phyloP scores from a whole-genome alignment of 139 green algal genomes.

The Marvania coccoides region DNA sequence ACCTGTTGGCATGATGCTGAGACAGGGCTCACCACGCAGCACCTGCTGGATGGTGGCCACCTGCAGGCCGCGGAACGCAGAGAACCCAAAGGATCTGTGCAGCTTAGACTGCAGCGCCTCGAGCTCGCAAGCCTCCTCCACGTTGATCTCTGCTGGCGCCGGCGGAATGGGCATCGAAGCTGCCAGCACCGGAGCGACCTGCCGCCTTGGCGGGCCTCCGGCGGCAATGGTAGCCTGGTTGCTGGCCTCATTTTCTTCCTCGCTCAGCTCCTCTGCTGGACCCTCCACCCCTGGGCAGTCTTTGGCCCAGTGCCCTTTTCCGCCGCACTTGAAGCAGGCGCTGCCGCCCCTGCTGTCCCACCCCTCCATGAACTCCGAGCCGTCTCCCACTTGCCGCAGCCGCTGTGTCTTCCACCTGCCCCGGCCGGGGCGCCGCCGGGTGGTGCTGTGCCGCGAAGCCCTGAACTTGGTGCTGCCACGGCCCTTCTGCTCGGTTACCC shows the following conservation, averaged over 20 bases:
- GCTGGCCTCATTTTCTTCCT: not conserved
- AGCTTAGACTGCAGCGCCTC: slow-evolving; percentile 34
- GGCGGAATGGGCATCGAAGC: not conserved
- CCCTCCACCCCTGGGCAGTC: slow-evolving; percentile 16
- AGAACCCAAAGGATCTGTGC: slow-evolving; percentile 45
- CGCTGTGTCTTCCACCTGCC: slow-evolving; percentile 1
- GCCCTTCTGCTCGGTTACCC: slow-evolving; percentile 15
- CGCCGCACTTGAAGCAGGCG: slow-evolving; percentile 47
- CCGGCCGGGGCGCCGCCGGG: not conserved
- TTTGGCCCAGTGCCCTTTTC: slow-evolving; percentile 34
- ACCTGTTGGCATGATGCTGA: slow-evolving; percentile 87
- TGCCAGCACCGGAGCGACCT: not conserved
- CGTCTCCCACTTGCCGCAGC: slow-evolving; percentile 38
- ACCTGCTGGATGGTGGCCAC: slow-evolving; percentile 60
- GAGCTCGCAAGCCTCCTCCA: slow-evolving; percentile 15
- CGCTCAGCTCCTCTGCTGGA: not conserved
- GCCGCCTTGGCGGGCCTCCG: not conserved
- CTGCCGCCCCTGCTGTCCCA: slow-evolving; percentile 12
- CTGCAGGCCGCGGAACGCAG: slow-evolving; percentile 69
- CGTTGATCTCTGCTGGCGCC: not conserved
- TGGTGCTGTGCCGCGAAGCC: not conserved
- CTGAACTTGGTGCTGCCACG: slow-evolving; percentile 19
- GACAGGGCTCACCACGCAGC: slow-evolving; percentile 53
- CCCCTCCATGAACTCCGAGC: slow-evolving; percentile 39
- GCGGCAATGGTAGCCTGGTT: not conserved